These are phyloP conservation scores for Hemileccinum rubropunctum DNA, from an alignment of 768 basidiomycete genomes.

Conservation along the genomic window DNA sequence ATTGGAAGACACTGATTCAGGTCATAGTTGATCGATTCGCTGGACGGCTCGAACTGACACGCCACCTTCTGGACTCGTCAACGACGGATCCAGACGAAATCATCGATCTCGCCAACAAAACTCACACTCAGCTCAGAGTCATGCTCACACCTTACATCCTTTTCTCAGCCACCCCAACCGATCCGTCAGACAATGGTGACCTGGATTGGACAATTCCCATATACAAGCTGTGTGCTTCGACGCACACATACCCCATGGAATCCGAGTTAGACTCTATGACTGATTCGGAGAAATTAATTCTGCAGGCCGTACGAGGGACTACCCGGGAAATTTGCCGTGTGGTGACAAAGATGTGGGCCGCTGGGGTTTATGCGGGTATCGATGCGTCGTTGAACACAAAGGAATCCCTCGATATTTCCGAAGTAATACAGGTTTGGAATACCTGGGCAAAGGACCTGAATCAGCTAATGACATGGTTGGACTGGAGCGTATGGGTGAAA, in stretches of 20 bases:
- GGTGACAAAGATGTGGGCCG: not conserved
- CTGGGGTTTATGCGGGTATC: too few relatives aligned
- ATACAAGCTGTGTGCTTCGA: constrained; percentile 21
- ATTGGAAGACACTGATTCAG: not conserved
- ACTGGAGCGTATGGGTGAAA: constrained; percentile 47
- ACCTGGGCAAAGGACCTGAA: constrained; percentile 35
- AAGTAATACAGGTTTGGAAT: constrained; percentile 5
- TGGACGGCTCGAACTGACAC: constrained; percentile 23
- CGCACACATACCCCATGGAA: constrained; percentile 14
- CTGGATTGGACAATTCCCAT: constrained; percentile 26
- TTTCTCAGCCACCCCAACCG: constrained; percentile 1
- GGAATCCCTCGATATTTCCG: not conserved
- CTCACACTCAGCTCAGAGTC: constrained; percentile 12
- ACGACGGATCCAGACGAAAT: not conserved
- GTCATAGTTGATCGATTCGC: not conserved
- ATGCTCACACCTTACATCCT: constrained; percentile 25
- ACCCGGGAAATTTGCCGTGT: not conserved
- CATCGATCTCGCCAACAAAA: not conserved
- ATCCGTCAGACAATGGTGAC: not conserved
- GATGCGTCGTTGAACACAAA: not conserved
- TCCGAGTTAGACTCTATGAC: constrained; percentile 12
- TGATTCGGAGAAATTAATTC: constrained; percentile 5
- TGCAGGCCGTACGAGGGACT: not conserved
- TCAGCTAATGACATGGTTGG: constrained; percentile 44
- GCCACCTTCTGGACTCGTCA: constrained; percentile 14